Evolutionary conservation across 768 basidiomycete genomes (phyloP).

Genomic region (Mrakia frigida): DNA sequence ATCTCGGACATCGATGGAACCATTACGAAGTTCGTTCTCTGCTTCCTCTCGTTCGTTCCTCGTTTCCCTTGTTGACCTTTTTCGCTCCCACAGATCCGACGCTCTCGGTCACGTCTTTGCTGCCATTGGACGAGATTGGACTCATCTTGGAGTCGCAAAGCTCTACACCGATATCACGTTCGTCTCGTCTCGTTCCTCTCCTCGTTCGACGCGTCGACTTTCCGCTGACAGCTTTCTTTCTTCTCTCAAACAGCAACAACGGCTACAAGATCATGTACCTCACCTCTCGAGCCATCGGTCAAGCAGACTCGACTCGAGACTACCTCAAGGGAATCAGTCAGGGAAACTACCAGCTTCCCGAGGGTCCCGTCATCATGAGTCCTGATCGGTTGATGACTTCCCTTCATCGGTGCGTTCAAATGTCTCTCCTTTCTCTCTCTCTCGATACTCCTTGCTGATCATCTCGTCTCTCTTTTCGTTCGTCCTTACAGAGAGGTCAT

Average conservation of each 20-base stretch:
- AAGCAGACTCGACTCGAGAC: slow-evolving; percentile 91
- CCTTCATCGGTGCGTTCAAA: slow-evolving; percentile 68
- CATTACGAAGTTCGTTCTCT: slow-evolving; percentile 73
- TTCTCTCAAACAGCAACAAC: slow-evolving; percentile 55
- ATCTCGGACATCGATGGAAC: slow-evolving; percentile 98
- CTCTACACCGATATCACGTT: slow-evolving; percentile 80
- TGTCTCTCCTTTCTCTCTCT: neutral
- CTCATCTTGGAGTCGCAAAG: slow-evolving; percentile 93
- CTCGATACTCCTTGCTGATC: neutral
- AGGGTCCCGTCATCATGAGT: slow-evolving; percentile 98
- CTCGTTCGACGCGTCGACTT: neutral
- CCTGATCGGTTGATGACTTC: slow-evolving; percentile 92
- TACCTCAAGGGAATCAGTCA: slow-evolving; percentile 93
- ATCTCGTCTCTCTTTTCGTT: neutral
- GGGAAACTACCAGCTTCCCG: slow-evolving; percentile 91
- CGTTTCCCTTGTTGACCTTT: neutral
- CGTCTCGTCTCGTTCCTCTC: neutral
- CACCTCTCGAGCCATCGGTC: slow-evolving; percentile 93
- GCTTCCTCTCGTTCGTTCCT: neutral
- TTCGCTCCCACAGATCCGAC: slow-evolving; percentile 62
- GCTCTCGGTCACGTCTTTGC: slow-evolving; percentile 94
- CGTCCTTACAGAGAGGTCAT: slow-evolving; percentile 81
- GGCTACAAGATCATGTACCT: slow-evolving; percentile 98
- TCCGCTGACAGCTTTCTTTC: neutral
- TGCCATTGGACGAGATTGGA: slow-evolving; percentile 98